Base-by-base conservation (phyloP, 2,329 filamentous ascomycete genomes). In the Thelonectria discophora region DNA sequence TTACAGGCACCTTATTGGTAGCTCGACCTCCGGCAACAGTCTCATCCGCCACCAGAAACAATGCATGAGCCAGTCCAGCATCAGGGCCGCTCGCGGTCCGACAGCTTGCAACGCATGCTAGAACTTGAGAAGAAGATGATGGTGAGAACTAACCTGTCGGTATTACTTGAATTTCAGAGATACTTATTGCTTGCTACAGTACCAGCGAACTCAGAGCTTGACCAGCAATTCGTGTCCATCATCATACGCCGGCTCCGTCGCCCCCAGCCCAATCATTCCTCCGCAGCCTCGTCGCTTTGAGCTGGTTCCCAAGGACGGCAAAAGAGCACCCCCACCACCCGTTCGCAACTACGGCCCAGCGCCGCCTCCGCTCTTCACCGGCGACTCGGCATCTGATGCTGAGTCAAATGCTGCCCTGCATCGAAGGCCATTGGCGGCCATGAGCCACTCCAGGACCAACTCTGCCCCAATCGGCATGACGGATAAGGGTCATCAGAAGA, bases 71-170 rank as follows among this genome's bases (percentile, higher is more conserved):
- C 56, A 40, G 54, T 55, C 49, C 63, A 62, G 27, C 52, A 64
- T 10, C 62, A 69, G 46, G 63, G 58, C 64, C 69, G 68, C 37
- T 11, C 59, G 50, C 69, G 71, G 61, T 78, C 78, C 64, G 80
- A 81, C 70, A 86, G 81, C 73, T 81, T 88, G 65, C 80, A 86
- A 72, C 80, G 78, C 61, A 87, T 88, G 85, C 78, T 88, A 50
- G 84, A 87, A 67, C 75, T 88, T 53, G 86, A 88, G 71, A 85
- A 83, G 71, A 80, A 79, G 71, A 81, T 79, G 74, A 86, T 85
- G 82, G 86, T 88, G 78, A 78, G 79, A 71, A 47, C 47, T 5
- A 30, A 40, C 12, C 9, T 11, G 37, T 11, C 21, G 21, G 12
- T n/a, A 7, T 40, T 40, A n/a, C 37, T 40, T 40, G 37, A 13